Evolutionary conservation across 768 basidiomycete genomes (phyloP), one percentile per base, ranked within the genome.

Genomic region (Hydnomerulius pinastri): DNA sequence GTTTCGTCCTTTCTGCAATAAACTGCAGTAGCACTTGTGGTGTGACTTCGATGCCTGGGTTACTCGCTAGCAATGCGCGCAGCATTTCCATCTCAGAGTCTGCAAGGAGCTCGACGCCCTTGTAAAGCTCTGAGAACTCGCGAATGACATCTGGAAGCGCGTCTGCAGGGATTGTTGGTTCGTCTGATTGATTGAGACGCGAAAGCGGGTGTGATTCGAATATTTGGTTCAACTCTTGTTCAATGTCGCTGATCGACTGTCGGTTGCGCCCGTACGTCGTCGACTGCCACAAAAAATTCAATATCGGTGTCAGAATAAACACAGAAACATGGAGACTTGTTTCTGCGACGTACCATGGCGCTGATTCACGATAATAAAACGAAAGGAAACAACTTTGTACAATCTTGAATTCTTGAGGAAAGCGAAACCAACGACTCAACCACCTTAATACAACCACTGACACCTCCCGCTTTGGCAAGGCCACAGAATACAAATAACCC

Each of bases 141-240:
- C 78, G 76, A 37, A 92, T 77, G 25, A 92, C 79, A 58, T 88
- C 85, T 28, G 85, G 76, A 30, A 92, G 79, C n/a, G 77, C 79
- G 54, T 81, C 77, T 37, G 80, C 89, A 11, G 88, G 87, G 56
- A 92, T 82, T 17, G 78, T 77, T 28, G 84, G 79, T 48, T 83
- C 81, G 45, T 80, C 81, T 17, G 75, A 69, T 18, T 82, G 78
- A 62, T 84, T 83, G 46, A 72, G 60, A 62, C 80, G 77, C 32
- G 80, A 79, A 39, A 80, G 70, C 10, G 84, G 81, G 60, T 91
- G 87, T 28, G 79, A 73, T 48, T 74, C 71, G 64, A 92, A 90
- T 54, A 92, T 80, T 47, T 77, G 75, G 64, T 82, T 66, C 27
- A 91, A 80, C 61, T 85, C 79, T 55, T 78, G 75, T 63, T 90